Evolutionary conservation across 2,329 filamentous ascomycete species (phyloP).

Genomic region (Trichoderma sp.): DNA sequence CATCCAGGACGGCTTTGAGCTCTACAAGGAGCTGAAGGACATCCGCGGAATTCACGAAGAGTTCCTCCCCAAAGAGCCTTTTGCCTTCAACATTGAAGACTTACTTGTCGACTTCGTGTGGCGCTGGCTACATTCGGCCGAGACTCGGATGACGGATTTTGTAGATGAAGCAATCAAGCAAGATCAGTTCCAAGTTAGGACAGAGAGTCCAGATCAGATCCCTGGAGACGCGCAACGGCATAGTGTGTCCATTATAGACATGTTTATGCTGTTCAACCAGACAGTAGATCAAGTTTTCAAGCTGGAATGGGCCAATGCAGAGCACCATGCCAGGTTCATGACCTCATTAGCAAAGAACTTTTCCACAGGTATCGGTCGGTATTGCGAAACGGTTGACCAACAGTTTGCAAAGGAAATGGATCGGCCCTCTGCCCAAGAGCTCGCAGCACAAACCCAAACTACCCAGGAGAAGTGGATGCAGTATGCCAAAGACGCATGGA

Average conservation of each 20-base stretch:
- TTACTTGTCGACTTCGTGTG: slow-evolving; percentile 90
- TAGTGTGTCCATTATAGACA: slow-evolving; percentile 89
- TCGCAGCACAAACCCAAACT: slow-evolving; percentile 73
- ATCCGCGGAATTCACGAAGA: slow-evolving; percentile 80
- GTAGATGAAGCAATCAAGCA: slow-evolving; percentile 90
- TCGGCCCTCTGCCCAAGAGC: slow-evolving; percentile 81
- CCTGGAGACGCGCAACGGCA: slow-evolving; percentile 81
- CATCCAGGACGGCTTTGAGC: slow-evolving; percentile 88
- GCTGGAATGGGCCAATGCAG: slow-evolving; percentile 88
- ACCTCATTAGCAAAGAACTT: slow-evolving; percentile 86
- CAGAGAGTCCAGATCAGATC: slow-evolving; percentile 61
- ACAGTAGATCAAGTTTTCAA: slow-evolving; percentile 83
- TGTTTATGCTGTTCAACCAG: slow-evolving; percentile 93
- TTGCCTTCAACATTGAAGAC: slow-evolving; percentile 85
- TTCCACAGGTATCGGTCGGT: slow-evolving; percentile 77
- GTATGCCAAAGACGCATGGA: slow-evolving; percentile 91
- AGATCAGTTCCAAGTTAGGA: slow-evolving; percentile 78
- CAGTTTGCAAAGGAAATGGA: slow-evolving; percentile 93
- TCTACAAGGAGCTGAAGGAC: slow-evolving; percentile 86
- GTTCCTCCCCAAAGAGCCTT: slow-evolving; percentile 70
- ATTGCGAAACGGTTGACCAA: slow-evolving; percentile 88
- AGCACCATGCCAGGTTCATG: slow-evolving; percentile 97
- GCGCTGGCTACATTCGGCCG: slow-evolving; percentile 86
- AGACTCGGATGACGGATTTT: slow-evolving; percentile 76
- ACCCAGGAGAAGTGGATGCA: slow-evolving; percentile 92